A percentile compares a stretch with the other conserved stretches of the same genome.
These are phyloP conservation scores for Chlorencoelia australis DNA, from an alignment of 2,329 filamentous ascomycete genomes.

Conservation along the genomic window DNA sequence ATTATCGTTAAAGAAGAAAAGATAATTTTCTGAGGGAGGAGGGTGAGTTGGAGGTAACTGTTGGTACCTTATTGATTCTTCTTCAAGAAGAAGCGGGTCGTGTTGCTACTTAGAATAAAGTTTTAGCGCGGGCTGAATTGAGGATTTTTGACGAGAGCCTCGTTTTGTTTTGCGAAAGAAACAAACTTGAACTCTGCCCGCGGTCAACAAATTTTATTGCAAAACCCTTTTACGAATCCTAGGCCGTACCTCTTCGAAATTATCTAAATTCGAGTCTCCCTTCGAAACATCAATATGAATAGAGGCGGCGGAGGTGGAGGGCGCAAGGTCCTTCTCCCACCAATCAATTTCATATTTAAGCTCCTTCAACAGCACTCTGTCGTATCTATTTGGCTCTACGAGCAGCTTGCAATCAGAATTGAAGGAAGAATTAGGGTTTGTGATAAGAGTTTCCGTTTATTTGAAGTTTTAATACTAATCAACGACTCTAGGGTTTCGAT, in stretches of 20 bases:
- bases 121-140: too few relatives aligned
- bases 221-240: too few relatives aligned
- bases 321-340: constrained; percentile 60
- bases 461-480: constrained; percentile 10
- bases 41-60: too few relatives aligned
- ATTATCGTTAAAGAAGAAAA: too few relatives aligned
- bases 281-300: constrained; percentile 21
- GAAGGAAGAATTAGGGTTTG: constrained; percentile 90
- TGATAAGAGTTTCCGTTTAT: constrained; percentile 6
- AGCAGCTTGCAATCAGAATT: constrained; percentile 88
- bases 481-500: constrained; percentile 67
- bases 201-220: neutral
- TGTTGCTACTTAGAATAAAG: too few relatives aligned
- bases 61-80: too few relatives aligned
- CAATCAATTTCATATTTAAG: constrained; percentile 90
- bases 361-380: constrained; percentile 67
- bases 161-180: neutral
- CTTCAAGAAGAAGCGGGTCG: too few relatives aligned
- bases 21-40: too few relatives aligned
- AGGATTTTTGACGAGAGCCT: too few relatives aligned
- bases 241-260: too few relatives aligned
- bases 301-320: constrained; percentile 31
- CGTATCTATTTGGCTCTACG: constrained; percentile 93
- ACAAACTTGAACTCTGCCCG: neutral
- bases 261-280: too few relatives aligned